These are phyloP conservation scores for Talaromyces wortmannii DNA, from an alignment of 495 filamentous ascomycete species.

Conservation along the genomic window DNA sequence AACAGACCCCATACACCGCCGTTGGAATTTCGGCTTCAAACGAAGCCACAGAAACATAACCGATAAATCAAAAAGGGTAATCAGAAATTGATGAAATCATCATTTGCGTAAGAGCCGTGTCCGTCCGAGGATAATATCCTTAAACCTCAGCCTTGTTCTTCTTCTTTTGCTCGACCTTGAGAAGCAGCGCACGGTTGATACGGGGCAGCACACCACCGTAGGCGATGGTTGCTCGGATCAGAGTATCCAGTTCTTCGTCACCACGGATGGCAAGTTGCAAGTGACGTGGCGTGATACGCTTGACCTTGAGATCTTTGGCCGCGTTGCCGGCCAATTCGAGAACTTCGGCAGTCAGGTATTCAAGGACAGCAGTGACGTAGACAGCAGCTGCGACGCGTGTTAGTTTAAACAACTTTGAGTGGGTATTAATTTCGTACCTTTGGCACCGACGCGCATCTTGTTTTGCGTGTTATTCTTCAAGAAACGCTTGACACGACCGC, in stretches of 20 bases:
- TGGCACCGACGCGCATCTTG: constrained; percentile 99
- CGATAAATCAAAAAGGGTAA: background rate
- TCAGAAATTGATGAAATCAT: background rate
- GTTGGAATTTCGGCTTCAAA: background rate
- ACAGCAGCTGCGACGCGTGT: constrained; percentile 60
- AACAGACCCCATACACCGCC: background rate
- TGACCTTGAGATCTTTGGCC: constrained; percentile 98
- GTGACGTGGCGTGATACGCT: constrained; percentile 98
- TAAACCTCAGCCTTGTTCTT: constrained; percentile 62
- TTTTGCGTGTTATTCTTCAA: constrained; percentile 98
- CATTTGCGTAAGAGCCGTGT: background rate
- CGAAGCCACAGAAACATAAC: background rate
- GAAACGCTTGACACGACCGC: constrained; percentile 99
- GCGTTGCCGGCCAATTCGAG: constrained; percentile 97
- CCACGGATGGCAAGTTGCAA: constrained; percentile 97
- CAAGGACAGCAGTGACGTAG: constrained; percentile 95
- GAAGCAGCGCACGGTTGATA: constrained; percentile 93
- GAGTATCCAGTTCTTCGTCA: constrained; percentile 95
- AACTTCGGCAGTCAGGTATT: constrained; percentile 98
- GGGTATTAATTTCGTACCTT: constrained; percentile 41
- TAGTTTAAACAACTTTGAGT: background rate
- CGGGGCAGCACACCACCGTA: constrained; percentile 97
- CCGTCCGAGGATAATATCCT: constrained; percentile 4
- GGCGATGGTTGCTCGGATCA: constrained; percentile 96
- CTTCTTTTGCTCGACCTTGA: constrained; percentile 99